Conservation (phyloP, 352 stramenopile genomes). For the Globisporangium rhizosaccharum region DNA sequence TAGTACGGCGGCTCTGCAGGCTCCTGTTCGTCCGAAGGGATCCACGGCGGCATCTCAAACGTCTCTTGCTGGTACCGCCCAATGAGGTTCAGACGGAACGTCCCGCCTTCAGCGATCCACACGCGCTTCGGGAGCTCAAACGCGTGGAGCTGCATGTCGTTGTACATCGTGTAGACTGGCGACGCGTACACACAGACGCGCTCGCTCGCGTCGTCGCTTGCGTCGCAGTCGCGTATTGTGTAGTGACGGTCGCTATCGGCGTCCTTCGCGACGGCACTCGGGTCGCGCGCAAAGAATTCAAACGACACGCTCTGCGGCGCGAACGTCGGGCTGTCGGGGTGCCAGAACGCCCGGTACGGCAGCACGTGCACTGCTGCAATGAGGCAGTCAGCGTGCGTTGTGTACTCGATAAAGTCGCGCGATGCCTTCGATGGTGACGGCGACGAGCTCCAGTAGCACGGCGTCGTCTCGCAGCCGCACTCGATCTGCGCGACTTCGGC, state of each 20-base stretch:
- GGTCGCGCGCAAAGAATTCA: constrained; percentile 29
- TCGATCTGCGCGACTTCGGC: constrained; percentile 46
- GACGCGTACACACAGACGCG: constrained; percentile 40
- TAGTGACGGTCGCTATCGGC: not conserved
- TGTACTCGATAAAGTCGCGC: constrained; percentile 67
- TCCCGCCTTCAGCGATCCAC: constrained; percentile 35
- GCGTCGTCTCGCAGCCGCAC: constrained; percentile 54
- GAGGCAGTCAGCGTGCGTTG: constrained; percentile 31
- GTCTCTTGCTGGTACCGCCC: constrained; percentile 45
- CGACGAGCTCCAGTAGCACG: constrained; percentile 59
- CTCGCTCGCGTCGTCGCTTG: constrained; percentile 5
- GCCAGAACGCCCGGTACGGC: constrained; percentile 76
- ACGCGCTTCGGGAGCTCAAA: constrained; percentile 41
- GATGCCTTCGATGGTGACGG: constrained; percentile 15
- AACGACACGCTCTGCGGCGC: constrained; percentile 53
- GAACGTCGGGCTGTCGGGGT: constrained; percentile 67
- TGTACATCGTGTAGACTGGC: constrained; percentile 39
- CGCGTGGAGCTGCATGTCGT: constrained; percentile 66
- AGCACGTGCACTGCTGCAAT: constrained; percentile 48
- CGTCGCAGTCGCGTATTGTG: not conserved
- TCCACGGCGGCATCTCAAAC: constrained; percentile 45
- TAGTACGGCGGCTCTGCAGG: constrained; percentile 47
- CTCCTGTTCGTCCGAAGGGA: constrained; percentile 37
- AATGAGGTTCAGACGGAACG: constrained; percentile 50
- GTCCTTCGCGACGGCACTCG: not conserved